Percentiles rank a stretch among this genome's conserved stretches.
Conservation (phyloP, 2,329 filamentous ascomycete species). For the Alternaria sp. region DNA sequence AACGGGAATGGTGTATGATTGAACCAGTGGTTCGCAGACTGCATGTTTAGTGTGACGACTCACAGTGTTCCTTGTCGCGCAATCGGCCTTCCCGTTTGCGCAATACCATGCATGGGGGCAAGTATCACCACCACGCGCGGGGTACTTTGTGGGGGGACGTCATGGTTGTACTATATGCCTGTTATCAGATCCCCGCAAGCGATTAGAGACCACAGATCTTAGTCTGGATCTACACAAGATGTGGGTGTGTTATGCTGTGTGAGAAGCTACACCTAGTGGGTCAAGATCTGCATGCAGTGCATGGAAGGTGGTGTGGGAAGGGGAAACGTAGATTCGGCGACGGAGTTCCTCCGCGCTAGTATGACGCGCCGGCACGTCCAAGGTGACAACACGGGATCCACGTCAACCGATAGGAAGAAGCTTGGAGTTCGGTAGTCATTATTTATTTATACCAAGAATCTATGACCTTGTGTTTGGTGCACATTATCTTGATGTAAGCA, state of each 20-base stretch:
- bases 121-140: neutral
- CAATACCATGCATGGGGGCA: constrained; percentile 12
- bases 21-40: neutral
- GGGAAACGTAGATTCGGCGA: neutral
- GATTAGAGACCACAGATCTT: neutral
- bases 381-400: neutral
- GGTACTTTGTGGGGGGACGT: neutral
- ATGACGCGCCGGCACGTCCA: constrained; percentile 19
- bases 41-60: constrained; percentile 2
- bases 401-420: neutral
- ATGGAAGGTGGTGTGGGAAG: neutral
- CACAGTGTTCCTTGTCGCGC: constrained; percentile 14
- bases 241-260: neutral
- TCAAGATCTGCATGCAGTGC: constrained; percentile 7
- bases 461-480: constrained; percentile 25
- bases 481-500: constrained; percentile 17
- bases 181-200: neutral
- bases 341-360: constrained; percentile 3
- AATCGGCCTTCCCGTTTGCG: constrained; percentile 19
- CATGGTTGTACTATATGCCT: neutral
- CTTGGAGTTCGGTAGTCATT: constrained; percentile 13
- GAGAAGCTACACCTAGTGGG: neutral
- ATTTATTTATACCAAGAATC: constrained; percentile 18
- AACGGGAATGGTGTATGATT: constrained; percentile 1
- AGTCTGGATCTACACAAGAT: neutral